Percentiles rank a stretch among this genome's conserved stretches.
phyloP scores from a whole-genome alignment of 148 eudicot species.

The Diospyros kaki region DNA sequence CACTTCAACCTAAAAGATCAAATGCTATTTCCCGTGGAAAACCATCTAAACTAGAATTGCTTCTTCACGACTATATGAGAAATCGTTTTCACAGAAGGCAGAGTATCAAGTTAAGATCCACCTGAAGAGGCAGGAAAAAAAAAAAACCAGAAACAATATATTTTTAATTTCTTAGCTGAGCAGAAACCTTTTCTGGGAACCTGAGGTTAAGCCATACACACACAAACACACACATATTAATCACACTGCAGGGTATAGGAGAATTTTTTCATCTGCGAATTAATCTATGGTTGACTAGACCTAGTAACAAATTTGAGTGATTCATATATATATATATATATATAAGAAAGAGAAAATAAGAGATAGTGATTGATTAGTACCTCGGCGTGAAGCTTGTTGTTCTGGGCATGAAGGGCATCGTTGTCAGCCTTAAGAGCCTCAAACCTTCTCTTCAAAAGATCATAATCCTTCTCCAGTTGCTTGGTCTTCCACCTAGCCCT shows the following conservation, averaged over 20 bases:
- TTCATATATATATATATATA: not conserved
- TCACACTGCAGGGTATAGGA: no score
- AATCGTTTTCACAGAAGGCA: no score
- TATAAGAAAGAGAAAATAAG: no score
- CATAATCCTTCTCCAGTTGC: conserved; percentile 72
- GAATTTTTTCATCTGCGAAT: no score
- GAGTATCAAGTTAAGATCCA: not conserved
- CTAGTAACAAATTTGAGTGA: not conserved
- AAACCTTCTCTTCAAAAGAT: conserved; percentile 57
- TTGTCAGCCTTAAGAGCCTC: conserved; percentile 64
- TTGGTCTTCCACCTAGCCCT: conserved; percentile 88
- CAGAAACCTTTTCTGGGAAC: no score
- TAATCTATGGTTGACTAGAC: no score
- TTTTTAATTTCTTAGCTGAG: no score
- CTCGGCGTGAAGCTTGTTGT: conserved; percentile 68
- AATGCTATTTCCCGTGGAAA: not conserved
- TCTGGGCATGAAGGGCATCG: conserved; percentile 56
- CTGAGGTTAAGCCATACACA: no score
- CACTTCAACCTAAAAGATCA: not conserved
- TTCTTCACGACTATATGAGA: not conserved
- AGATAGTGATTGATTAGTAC: conserved; percentile 17
- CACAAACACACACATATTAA: no score
- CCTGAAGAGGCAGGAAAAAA: not conserved
- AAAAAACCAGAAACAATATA: not conserved
- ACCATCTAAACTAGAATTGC: not conserved